Percentiles rank a stretch among this genome's conserved stretches.
phyloP scores from a whole-genome alignment of 441 rosid genomes.

The Populus tomentosa region DNA sequence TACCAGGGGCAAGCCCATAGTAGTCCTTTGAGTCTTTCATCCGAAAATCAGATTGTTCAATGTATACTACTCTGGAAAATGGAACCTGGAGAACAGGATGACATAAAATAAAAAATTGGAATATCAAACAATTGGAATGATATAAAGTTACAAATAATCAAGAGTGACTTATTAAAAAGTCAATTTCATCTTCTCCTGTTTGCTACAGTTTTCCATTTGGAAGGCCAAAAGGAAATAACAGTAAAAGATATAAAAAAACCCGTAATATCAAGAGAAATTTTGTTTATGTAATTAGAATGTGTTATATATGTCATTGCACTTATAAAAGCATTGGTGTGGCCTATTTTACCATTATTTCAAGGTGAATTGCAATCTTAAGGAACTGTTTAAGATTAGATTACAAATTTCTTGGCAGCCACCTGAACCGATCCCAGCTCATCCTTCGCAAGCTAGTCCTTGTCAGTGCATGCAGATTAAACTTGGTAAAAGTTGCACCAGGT shows the following conservation, averaged over 20 bases:
- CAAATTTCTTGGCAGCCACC: background rate
- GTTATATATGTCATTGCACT: background rate
- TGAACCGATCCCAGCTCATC: background rate
- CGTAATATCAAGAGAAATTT: background rate
- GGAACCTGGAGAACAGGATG: slow-evolving; percentile 49
- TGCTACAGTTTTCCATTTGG: background rate
- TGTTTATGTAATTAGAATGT: background rate
- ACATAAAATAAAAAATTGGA: background rate
- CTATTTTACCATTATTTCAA: background rate
- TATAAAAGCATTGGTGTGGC: background rate
- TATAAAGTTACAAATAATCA: background rate
- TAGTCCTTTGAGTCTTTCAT: slow-evolving; percentile 90
- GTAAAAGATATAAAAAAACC: background rate
- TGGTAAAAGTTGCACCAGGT: background rate
- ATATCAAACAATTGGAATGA: background rate
- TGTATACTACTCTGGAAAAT: slow-evolving; percentile 74
- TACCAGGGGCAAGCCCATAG: slow-evolving; percentile 95
- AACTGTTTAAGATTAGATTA: background rate
- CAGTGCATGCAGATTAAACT: background rate
- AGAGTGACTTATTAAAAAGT: background rate
- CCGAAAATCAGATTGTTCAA: slow-evolving; percentile 86
- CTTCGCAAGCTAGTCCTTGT: background rate
- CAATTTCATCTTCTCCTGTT: background rate
- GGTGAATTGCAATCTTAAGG: background rate
- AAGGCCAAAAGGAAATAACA: background rate